Conservation (phyloP, 2,329 filamentous ascomycete genomes). For the Colletotrichum cereale region DNA sequence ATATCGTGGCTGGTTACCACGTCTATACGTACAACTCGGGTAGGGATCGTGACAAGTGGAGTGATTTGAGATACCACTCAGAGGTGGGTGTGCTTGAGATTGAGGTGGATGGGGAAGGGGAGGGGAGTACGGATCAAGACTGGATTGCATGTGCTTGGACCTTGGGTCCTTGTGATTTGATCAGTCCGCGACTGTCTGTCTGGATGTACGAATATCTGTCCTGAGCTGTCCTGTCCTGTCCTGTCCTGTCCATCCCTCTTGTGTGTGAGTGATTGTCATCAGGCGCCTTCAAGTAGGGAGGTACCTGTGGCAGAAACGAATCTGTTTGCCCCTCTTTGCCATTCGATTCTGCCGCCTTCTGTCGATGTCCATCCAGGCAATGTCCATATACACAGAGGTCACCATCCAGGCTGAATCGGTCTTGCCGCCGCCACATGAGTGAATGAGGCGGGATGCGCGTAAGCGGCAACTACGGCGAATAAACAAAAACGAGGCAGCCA, state of each 20-base stretch:
- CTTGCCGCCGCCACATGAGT: neutral
- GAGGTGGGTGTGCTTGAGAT: neutral
- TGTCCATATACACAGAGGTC: neutral
- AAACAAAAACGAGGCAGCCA: conserved; percentile 14
- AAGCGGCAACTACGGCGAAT: neutral
- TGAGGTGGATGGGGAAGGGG: neutral
- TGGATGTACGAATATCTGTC: neutral
- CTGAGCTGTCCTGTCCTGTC: neutral
- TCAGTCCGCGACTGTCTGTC: neutral
- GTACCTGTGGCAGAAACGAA: neutral
- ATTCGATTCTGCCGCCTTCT: neutral
- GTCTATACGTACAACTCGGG: neutral
- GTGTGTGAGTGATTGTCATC: neutral
- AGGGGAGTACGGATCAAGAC: neutral
- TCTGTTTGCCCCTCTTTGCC: neutral
- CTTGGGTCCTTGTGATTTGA: no score
- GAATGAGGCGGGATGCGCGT: neutral
- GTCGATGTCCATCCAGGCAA: neutral
- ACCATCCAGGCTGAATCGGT: neutral
- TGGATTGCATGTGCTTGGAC: neutral
- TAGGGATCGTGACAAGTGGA: conserved; percentile 1
- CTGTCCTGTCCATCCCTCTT: neutral
- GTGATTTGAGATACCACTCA: neutral
- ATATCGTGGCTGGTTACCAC: neutral
- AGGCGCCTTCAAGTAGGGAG: neutral